A percentile compares a stretch with the other conserved stretches of the same genome.
Conservation (phyloP, 1,284 basidiomycete genomes). For the Cerioporus squamosus region DNA sequence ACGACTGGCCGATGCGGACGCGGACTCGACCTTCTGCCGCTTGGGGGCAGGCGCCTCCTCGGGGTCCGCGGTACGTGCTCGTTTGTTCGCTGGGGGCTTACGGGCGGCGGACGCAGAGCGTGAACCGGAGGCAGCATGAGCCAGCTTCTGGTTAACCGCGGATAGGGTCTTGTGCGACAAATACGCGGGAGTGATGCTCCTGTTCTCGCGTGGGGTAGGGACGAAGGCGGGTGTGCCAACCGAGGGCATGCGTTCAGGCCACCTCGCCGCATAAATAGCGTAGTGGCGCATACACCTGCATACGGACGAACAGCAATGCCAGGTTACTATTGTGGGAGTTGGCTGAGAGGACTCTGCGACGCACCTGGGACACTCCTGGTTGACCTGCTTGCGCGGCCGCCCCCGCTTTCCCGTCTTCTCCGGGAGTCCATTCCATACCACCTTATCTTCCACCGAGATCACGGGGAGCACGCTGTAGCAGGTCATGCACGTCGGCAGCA, state of each 20-base stretch:
- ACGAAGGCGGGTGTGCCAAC: conserved; percentile 48
- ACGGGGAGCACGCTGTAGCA: conserved; percentile 71
- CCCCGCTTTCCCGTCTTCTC: conserved; percentile 44
- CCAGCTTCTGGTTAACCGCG: conserved; percentile 58
- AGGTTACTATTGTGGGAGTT: too few species aligned
- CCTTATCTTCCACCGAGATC: conserved; percentile 70
- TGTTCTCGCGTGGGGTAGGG: conserved; percentile 52
- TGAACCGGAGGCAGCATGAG: conserved; percentile 40
- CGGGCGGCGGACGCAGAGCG: conserved; percentile 25
- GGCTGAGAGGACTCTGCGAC: conserved; percentile 24
- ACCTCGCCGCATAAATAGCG: conserved; percentile 70
- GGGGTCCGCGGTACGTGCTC: conserved; percentile 36
- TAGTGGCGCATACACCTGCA: conserved; percentile 74
- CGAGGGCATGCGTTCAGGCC: conserved; percentile 65
- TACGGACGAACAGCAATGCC: neutral
- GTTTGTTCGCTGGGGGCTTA: conserved; percentile 29
- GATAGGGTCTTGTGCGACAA: conserved; percentile 53
- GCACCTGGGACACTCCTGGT: conserved; percentile 75
- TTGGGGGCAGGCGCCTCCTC: conserved; percentile 44
- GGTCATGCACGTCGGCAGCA: conserved; percentile 64
- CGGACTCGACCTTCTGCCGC: conserved; percentile 33
- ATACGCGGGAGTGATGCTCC: conserved; percentile 47
- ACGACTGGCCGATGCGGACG: conserved; percentile 19
- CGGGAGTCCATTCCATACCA: conserved; percentile 72
- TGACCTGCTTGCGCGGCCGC: conserved; percentile 54